Base-by-base conservation (phyloP, 495 filamentous ascomycete species). In the Aspergillus steynii region DNA sequence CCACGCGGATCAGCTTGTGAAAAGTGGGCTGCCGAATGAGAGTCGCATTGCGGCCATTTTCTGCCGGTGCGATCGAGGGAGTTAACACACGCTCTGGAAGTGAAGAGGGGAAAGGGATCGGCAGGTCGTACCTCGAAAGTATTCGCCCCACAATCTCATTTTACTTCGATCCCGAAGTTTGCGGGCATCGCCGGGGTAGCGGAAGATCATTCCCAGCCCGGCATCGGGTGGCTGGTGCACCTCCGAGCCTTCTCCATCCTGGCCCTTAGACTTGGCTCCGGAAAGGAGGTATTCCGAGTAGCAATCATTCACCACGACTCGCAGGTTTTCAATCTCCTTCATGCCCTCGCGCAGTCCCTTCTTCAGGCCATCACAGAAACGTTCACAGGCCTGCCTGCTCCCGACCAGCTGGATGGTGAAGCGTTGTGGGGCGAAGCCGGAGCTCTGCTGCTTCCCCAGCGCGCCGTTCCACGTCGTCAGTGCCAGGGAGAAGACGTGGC, bases 81-180 rank as follows among this genome's bases (percentile, higher is more conserved):
- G 15, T 58, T 29, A 68, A 52, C 48, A 64, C 50, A 58, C 53
- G 29, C n/a, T 53, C 42, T 12, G 10, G 29, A 7, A 26, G 14
- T 32, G 34, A 56, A 32, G 53, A 34, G 25, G 28, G 29, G 42
- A 37, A 5, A 27, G 9, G 47, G 20, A 61, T 37, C 28, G 47
- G 55, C 20, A 51, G 52, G 20, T 59, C 71, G 61, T 74, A 86
- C 85, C 85, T 77, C 91, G 82, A 51, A 99, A 81, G 74, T 99
- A 98, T 79, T 99, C 95, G 50, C 88, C 88, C 95, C 95, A 99
- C 27, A 99, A 73, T 55, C 95, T 83, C 90, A 99, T 98, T 81
- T 99, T 99, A 66, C 93, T 96, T 47, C 91, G 82, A 77, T 99
- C 96, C 65, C 95, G 83, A 46, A 97, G 83, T 74, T 98, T 98